These are phyloP conservation scores for Monilinia vaccinii-corymbosi DNA, from an alignment of 2,329 filamentous ascomycete species.

Conservation along the genomic window DNA sequence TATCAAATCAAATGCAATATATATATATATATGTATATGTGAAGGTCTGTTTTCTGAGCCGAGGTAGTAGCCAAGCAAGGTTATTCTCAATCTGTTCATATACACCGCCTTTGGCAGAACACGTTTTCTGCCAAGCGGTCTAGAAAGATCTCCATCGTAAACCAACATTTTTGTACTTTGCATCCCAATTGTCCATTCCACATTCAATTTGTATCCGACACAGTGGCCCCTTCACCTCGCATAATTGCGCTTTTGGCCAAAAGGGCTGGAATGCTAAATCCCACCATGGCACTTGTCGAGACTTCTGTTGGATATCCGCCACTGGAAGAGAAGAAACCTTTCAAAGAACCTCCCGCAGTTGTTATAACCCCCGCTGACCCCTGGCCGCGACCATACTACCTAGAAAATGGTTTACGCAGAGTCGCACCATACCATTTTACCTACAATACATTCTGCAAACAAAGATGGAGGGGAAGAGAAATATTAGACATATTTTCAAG, in stretches of 20 bases:
- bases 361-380: slow-evolving; percentile 46
- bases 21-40: too few relatives aligned
- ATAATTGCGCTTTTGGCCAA: slow-evolving; percentile 42
- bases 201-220: not conserved
- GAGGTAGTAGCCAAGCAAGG: not conserved
- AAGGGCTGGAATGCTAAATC: slow-evolving; percentile 34
- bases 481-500: slow-evolving; percentile 81
- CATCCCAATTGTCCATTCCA: not conserved
- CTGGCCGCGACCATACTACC: slow-evolving; percentile 62
- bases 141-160: not conserved
- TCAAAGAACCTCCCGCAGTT: slow-evolving; percentile 37
- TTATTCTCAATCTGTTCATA: too few relatives aligned
- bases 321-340: slow-evolving; percentile 31
- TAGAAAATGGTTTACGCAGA: slow-evolving; percentile 74
- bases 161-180: not conserved
- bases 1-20: too few relatives aligned
- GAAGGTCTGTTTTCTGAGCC: not conserved
- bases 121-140: not conserved
- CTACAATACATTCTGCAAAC: slow-evolving; percentile 91
- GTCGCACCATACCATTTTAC: slow-evolving; percentile 85
- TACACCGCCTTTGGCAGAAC: slow-evolving; percentile 1
- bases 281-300: slow-evolving; percentile 37
- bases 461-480: slow-evolving; percentile 77
- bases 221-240: slow-evolving; percentile 42
- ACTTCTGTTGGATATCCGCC: slow-evolving; percentile 23